phyloP scores from a whole-genome alignment of 2,329 filamentous ascomycete genomes.

The Alternaria rosae region DNA sequence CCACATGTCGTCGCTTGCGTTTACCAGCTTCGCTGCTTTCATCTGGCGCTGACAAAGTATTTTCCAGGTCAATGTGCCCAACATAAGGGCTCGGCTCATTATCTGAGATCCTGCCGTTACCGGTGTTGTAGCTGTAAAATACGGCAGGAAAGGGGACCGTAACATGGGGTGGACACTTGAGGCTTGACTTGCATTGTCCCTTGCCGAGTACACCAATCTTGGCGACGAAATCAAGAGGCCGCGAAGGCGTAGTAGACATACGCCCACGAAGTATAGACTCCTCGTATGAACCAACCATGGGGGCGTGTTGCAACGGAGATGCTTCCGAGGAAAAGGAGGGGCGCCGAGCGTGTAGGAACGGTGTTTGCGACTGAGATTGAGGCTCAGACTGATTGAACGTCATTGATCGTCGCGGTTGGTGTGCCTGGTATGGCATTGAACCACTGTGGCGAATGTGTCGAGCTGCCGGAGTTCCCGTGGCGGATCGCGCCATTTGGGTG shows the following conservation, averaged over 20 bases:
- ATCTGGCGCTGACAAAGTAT: conserved; percentile 68
- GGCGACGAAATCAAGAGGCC: conserved; percentile 89
- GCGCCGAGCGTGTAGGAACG: conserved; percentile 62
- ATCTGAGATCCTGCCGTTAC: conserved; percentile 71
- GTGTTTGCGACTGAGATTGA: conserved; percentile 53
- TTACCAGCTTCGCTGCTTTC: conserved; percentile 52
- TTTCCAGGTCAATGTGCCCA: conserved; percentile 89
- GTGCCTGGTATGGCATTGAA: conserved; percentile 74
- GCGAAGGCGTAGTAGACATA: conserved; percentile 96
- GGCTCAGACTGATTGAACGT: conserved; percentile 59
- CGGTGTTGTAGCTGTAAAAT: conserved; percentile 89
- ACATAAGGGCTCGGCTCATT: conserved; percentile 97
- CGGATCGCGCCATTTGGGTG: conserved; percentile 46
- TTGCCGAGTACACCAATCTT: conserved; percentile 93
- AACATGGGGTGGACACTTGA: conserved; percentile 89
- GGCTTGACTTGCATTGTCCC: conserved; percentile 83
- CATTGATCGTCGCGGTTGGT: conserved; percentile 78
- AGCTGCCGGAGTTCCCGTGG: conserved; percentile 40
- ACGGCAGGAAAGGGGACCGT: conserved; percentile 91
- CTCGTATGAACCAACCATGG: conserved; percentile 97
- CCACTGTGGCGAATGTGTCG: conserved; percentile 64
- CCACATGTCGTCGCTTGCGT: conserved; percentile 49
- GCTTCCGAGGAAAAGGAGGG: conserved; percentile 77
- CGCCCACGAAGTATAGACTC: conserved; percentile 93
- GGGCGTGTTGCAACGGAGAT: conserved; percentile 84